phyloP scores from a whole-genome alignment of 306 rosid genomes.

The Phaseolus lunatus region DNA sequence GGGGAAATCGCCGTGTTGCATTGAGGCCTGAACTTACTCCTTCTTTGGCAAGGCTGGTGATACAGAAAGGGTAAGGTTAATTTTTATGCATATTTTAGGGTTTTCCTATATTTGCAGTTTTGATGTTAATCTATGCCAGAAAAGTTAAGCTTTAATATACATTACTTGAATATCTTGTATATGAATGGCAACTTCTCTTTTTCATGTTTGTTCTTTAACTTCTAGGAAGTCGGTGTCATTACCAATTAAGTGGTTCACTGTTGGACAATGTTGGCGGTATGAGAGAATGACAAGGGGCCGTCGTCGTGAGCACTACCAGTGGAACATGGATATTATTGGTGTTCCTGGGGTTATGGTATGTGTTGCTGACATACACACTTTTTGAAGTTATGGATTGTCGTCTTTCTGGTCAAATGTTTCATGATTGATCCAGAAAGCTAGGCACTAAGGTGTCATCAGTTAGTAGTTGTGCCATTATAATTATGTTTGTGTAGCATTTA shows the following conservation, averaged over 20 bases:
- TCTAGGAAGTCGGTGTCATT: conserved; percentile 87
- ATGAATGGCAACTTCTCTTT: conserved; percentile 55
- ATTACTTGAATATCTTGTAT: conserved; percentile 46
- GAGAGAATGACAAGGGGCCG: conserved; percentile 99
- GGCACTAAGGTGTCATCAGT: conserved; percentile 16
- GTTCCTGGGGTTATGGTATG: conserved; percentile 88
- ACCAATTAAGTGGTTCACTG: conserved; percentile 96
- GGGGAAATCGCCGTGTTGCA: conserved; percentile 95
- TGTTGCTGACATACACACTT: conserved; percentile 28
- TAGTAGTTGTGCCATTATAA: conserved; percentile 29
- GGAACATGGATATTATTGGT: conserved; percentile 99
- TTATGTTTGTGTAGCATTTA: conserved; percentile 20
- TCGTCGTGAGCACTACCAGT: conserved; percentile 94
- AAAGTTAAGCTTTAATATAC: conserved; percentile 30
- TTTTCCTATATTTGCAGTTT: conserved; percentile 39
- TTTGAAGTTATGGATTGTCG: conserved; percentile 31
- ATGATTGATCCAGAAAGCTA: conserved; percentile 29
- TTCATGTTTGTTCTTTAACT: conserved; percentile 49
- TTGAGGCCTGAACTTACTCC: conserved; percentile 98
- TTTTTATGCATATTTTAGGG: conserved; percentile 28
- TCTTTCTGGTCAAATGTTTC: conserved; percentile 20
- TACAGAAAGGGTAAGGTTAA: conserved; percentile 86
- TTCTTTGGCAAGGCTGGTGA: conserved; percentile 93
- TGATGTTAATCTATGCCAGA: conserved; percentile 15
- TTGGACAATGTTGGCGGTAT: conserved; percentile 98